A percentile compares a stretch with the other conserved stretches of the same genome.
Evolutionary conservation across 2,329 filamentous ascomycete genomes (phyloP).

Genomic region (Stenocarpella maydis): DNA sequence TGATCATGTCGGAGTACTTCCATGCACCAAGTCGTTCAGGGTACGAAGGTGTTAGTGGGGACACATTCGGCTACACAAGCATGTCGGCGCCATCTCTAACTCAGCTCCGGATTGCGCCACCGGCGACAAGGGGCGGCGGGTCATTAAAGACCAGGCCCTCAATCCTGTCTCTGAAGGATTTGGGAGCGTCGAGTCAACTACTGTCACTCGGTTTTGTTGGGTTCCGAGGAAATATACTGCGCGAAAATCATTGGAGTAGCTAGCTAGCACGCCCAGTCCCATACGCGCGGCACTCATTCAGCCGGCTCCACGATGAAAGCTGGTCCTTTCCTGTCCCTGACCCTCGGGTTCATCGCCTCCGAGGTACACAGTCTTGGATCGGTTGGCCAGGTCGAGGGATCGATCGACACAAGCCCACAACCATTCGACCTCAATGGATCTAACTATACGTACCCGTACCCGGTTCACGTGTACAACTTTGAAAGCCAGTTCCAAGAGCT

Average conservation of each 20-base stretch:
- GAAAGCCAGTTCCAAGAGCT: slow-evolving; percentile 21
- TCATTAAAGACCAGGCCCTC: background rate
- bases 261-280: background rate
- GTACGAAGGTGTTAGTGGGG: background rate
- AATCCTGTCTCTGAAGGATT: background rate
- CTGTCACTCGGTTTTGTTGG: background rate
- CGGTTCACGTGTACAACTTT: slow-evolving; percentile 14
- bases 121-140: background rate
- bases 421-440: slow-evolving; percentile 19
- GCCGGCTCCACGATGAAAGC: background rate
- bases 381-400: background rate
- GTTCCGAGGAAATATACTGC: background rate
- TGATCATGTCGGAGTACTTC: slow-evolving; percentile 1
- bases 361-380: background rate
- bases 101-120: background rate
- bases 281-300: background rate
- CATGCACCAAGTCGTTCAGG: background rate
- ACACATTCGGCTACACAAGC: background rate
- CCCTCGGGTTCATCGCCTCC: slow-evolving; percentile 6
- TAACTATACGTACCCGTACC: slow-evolving; percentile 20
- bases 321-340: background rate
- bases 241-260: background rate
- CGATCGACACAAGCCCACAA: slow-evolving; percentile 24
- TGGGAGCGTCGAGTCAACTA: background rate
- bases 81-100: background rate